These are phyloP conservation scores for Boletus rex-veris DNA, from an alignment of 768 basidiomycete species.

Conservation along the genomic window DNA sequence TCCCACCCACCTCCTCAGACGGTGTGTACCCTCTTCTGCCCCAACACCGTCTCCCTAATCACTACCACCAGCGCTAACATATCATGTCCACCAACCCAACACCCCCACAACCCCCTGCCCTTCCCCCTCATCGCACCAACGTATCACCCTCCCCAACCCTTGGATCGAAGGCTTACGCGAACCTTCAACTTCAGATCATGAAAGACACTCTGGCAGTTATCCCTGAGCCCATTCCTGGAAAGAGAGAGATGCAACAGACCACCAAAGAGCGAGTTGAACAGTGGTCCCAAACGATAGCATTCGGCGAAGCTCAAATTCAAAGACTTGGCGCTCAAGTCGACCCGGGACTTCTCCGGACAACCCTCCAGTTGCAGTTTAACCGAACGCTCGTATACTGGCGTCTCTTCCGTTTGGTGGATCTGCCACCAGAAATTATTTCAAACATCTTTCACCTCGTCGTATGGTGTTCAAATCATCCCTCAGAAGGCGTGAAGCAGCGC, in stretches of 20 bases:
- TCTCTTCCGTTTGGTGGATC: conserved; percentile 55
- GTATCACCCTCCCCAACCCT: conserved; percentile 12
- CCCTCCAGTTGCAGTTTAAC: conserved; percentile 18
- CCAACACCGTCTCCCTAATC: background rate
- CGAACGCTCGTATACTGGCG: conserved; percentile 33
- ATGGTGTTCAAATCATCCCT: conserved; percentile 46
- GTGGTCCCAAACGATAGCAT: conserved; percentile 16
- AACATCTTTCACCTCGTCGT: conserved; percentile 60
- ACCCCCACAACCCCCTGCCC: conserved; percentile 11
- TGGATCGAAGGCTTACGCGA: conserved; percentile 17
- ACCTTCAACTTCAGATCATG: conserved; percentile 19
- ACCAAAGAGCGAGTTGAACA: conserved; percentile 2
- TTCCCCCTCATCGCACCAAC: background rate
- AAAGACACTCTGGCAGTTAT: conserved; percentile 14
- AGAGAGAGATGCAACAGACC: background rate
- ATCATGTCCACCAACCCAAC: conserved; percentile 15
- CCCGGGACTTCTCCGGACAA: conserved; percentile 8
- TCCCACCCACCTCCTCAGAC: background rate
- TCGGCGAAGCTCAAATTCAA: conserved; percentile 21
- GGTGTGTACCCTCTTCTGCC: background rate
- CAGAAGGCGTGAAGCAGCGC: conserved; percentile 38
- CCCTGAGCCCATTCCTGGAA: conserved; percentile 15
- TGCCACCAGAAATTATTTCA: conserved; percentile 63
- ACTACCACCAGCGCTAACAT: conserved; percentile 1
- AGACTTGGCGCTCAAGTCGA: conserved; percentile 19